Evolutionary conservation across 1,284 basidiomycete species (phyloP), one percentile per base, ranked within the genome.

Genomic region (Coriolopsis trogii): DNA sequence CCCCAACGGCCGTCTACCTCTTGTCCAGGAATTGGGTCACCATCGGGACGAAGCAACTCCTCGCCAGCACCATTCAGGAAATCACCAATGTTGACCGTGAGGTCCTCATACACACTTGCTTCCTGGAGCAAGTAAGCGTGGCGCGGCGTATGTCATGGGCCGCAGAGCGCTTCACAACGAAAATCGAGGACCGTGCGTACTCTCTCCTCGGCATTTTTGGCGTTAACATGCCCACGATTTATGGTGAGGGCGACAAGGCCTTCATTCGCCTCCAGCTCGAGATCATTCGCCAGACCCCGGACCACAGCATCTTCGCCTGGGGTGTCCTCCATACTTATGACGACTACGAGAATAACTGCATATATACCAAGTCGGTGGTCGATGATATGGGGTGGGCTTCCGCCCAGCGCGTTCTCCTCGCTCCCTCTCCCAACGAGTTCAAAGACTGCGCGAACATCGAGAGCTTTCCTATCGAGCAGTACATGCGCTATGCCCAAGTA

Each of bases 121-220:
- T 16, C 30, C 8, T 51, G 7, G 30, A 29, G 16, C 29, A 41
- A 1, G 42, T 31, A 18, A 51, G 49, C 23, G 30, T 51, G 29
- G 42, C 49, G 1, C 42, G 38, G 1, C 40, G 49, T 9, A 36
- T 49, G 47, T 49, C 47, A 15, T 46, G 44, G 44, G 44, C 44
- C 3, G 10, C 44, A 8, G n/a, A 18, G 2, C 44, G 44, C 3
- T n/a, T 21, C 12, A 46, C 44, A 21, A 45, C 42, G 3, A 29
- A 20, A 3, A n/a, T 46, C 31, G 49, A 51, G 31, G 42, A 51
- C 37, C 29, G 43, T 16, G 49, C 43, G 21, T 51, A 51, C 38
- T 51, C 43, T 15, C 49, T 51, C 29, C 20, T 51, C 16, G 49
- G 49, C 23, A 45, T 51, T 16, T 51, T 51, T 21, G 36, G 49